Percentiles rank a stretch among this genome's conserved stretches.
Evolutionary conservation across 164 flowering plant species (phyloP).

Genomic region (Warburgia ugandensis): DNA sequence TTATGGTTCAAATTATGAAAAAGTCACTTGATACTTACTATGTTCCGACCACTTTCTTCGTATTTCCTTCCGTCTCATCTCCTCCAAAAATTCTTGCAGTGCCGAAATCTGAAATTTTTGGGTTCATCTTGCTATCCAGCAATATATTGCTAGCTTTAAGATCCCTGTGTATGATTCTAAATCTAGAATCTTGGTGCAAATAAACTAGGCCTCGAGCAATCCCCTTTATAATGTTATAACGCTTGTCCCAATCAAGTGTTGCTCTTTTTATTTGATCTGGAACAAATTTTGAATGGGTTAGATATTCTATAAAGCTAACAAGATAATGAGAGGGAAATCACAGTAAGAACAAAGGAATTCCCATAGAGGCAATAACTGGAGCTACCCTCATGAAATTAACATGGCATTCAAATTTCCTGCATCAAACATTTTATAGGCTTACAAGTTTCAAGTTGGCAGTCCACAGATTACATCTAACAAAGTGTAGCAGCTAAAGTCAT

Average conservation of each 20-base stretch:
- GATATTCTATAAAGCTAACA: too few relatives aligned
- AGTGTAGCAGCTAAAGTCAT: too few relatives aligned
- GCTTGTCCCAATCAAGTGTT: slow-evolving; percentile 18
- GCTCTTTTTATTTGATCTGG: background rate
- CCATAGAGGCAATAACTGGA: too few relatives aligned
- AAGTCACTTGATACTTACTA: too few relatives aligned
- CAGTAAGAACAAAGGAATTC: too few relatives aligned
- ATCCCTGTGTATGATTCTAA: slow-evolving; percentile 48
- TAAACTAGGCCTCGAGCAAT: slow-evolving; percentile 51
- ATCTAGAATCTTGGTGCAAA: slow-evolving; percentile 51
- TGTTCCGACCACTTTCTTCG: slow-evolving; percentile 28
- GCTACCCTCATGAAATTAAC: too few relatives aligned
- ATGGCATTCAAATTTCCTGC: too few relatives aligned
- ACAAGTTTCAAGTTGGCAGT: too few relatives aligned
- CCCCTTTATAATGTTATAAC: slow-evolving; percentile 25
- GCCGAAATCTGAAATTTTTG: slow-evolving; percentile 53
- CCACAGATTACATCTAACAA: too few relatives aligned
- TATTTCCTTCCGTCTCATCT: slow-evolving; percentile 19
- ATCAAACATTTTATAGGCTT: too few relatives aligned
- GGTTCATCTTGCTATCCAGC: slow-evolving; percentile 36
- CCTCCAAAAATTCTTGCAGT: slow-evolving; percentile 31
- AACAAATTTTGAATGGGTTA: background rate
- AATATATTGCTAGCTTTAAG: slow-evolving; percentile 53
- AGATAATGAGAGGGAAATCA: too few relatives aligned
- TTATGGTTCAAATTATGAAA: too few relatives aligned